phyloP scores from a whole-genome alignment of 2,329 filamentous ascomycete species.

The Neurospora sp. region DNA sequence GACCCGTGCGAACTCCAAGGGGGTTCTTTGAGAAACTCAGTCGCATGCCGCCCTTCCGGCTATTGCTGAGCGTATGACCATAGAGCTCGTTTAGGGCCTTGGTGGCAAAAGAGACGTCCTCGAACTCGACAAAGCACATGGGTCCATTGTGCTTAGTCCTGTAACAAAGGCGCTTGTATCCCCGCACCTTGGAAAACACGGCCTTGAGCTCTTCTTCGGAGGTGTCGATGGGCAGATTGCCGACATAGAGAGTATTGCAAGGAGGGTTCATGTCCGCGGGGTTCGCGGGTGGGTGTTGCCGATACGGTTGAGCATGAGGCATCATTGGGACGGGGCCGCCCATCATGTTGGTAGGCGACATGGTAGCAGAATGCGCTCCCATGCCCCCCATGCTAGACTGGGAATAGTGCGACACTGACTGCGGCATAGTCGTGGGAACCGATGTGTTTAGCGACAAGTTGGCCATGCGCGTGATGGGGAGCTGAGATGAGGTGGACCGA shows the following conservation, averaged over 20 bases:
- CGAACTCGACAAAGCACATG: constrained; percentile 99
- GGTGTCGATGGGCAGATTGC: constrained; percentile 88
- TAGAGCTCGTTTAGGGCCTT: constrained; percentile 87
- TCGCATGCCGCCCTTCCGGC: constrained; percentile 86
- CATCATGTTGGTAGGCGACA: constrained; percentile 45
- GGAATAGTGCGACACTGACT: constrained; percentile 38
- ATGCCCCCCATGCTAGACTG: constrained; percentile 27
- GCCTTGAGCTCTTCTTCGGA: constrained; percentile 93
- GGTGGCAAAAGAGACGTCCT: constrained; percentile 84
- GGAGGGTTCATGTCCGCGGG: constrained; percentile 65
- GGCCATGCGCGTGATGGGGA: constrained; percentile 60
- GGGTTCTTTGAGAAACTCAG: constrained; percentile 97
- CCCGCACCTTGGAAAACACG: constrained; percentile 84
- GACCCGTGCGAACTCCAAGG: constrained; percentile 76
- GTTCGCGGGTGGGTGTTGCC: constrained; percentile 69
- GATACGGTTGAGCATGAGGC: constrained; percentile 26
- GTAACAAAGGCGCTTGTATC: constrained; percentile 93
- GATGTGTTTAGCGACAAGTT: constrained; percentile 61
- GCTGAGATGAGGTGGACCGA: constrained; percentile 60
- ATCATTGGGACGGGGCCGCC: constrained; percentile 26
- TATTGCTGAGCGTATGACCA: constrained; percentile 78
- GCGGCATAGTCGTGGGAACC: constrained; percentile 39
- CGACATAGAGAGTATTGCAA: constrained; percentile 95
- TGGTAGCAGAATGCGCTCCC: constrained; percentile 34
- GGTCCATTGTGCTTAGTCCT: constrained; percentile 90